These are phyloP conservation scores for Phytophthora foliorum DNA, from an alignment of 352 stramenopile species.

Conservation along the genomic window DNA sequence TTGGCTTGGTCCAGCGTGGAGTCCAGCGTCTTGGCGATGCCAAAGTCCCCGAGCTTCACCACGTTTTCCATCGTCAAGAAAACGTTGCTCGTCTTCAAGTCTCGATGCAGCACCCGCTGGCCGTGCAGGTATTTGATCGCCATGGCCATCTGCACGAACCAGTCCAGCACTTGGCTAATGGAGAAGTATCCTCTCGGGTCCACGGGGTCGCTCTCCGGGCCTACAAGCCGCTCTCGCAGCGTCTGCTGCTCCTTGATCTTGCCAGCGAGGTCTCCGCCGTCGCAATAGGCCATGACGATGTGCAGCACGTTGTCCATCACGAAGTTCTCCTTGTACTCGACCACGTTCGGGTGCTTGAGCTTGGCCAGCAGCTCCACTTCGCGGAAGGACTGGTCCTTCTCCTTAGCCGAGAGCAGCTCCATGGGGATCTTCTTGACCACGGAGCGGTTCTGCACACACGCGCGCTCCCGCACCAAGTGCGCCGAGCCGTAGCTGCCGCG, in stretches of 20 bases:
- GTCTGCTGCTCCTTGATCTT: slow-evolving; percentile 67
- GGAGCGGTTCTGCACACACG: slow-evolving; percentile 49
- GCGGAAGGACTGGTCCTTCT: slow-evolving; percentile 80
- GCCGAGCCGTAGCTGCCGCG: slow-evolving; percentile 82
- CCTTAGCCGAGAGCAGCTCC: slow-evolving; percentile 80
- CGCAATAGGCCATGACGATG: slow-evolving; percentile 97
- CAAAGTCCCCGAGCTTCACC: slow-evolving; percentile 95
- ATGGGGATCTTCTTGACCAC: slow-evolving; percentile 92
- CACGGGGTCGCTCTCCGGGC: slow-evolving; percentile 13
- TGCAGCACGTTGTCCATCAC: slow-evolving; percentile 84
- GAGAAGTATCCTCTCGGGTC: slow-evolving; percentile 61
- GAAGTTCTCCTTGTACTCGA: slow-evolving; percentile 96
- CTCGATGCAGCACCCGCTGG: slow-evolving; percentile 92
- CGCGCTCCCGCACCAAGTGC: slow-evolving; percentile 64
- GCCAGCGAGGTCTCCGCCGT: slow-evolving; percentile 87
- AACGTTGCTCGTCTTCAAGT: slow-evolving; percentile 97
- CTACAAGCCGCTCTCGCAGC: slow-evolving; percentile 37
- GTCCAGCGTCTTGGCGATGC: slow-evolving; percentile 91
- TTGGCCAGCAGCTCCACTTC: slow-evolving; percentile 93
- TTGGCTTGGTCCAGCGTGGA: slow-evolving; percentile 88
- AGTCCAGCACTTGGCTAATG: slow-evolving; percentile 76
- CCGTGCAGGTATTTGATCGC: slow-evolving; percentile 95
- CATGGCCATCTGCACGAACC: slow-evolving; percentile 96
- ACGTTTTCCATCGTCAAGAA: slow-evolving; percentile 88
- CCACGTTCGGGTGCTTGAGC: slow-evolving; percentile 95